Evolutionary conservation across 1,284 basidiomycete species (phyloP).

Genomic region (Irpex sp.): DNA sequence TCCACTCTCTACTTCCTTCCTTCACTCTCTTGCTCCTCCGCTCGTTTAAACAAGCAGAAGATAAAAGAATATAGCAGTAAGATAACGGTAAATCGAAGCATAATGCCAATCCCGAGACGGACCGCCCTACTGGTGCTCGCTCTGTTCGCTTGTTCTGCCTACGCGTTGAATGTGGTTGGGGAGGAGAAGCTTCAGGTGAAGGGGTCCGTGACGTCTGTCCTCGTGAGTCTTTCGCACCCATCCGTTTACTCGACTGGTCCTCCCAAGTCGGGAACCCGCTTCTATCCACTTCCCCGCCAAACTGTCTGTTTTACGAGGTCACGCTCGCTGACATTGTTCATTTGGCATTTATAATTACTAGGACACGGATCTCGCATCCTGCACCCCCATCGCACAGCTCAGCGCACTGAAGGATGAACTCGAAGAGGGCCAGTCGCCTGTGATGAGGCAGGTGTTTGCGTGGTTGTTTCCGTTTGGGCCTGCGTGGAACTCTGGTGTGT

Average conservation of each 20-base stretch:
- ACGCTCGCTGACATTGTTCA: too few species aligned
- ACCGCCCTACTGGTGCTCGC: slow-evolving; percentile 20
- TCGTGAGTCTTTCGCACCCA: too few species aligned
- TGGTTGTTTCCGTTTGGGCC: slow-evolving; percentile 83
- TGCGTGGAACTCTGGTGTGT: slow-evolving; percentile 75
- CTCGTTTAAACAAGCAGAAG: neutral
- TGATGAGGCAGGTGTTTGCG: slow-evolving; percentile 72
- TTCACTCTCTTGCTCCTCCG: neutral
- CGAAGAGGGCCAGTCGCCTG: slow-evolving; percentile 58
- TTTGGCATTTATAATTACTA: too few species aligned
- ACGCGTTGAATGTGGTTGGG: slow-evolving; percentile 15
- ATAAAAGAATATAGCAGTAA: too few species aligned
- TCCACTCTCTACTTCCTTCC: too few species aligned
- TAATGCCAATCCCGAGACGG: slow-evolving; percentile 12
- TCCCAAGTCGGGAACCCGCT: too few species aligned
- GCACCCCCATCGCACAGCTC: slow-evolving; percentile 49
- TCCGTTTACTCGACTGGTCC: too few species aligned
- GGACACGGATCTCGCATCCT: slow-evolving; percentile 33
- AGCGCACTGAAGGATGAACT: slow-evolving; percentile 52
- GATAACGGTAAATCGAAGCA: neutral
- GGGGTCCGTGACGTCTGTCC: neutral
- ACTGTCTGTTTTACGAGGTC: neutral
- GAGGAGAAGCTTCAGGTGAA: slow-evolving; percentile 4
- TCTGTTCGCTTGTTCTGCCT: slow-evolving; percentile 18
- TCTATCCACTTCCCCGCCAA: too few species aligned